A percentile compares a stretch with the other conserved stretches of the same genome.
Conservation (phyloP, 139 green algal species). For the Closterium sp. region DNA sequence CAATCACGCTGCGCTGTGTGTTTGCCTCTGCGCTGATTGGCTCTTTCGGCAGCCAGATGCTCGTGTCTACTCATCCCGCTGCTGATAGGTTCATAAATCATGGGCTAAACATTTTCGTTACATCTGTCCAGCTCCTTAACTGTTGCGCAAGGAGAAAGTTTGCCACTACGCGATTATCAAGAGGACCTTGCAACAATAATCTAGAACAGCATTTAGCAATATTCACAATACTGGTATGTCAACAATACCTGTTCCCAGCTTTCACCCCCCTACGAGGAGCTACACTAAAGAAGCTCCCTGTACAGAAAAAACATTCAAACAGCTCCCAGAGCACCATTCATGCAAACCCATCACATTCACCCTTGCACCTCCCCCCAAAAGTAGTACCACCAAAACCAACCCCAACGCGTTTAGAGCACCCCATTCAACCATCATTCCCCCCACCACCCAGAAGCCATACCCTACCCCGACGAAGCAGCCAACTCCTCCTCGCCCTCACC, state of each 20-base stretch:
- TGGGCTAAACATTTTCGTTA: too few relatives aligned
- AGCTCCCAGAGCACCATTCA: background rate
- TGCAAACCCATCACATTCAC: background rate
- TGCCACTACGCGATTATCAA: too few relatives aligned
- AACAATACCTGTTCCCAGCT: background rate
- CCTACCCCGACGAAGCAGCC: slow-evolving; percentile 84
- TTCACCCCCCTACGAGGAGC: background rate
- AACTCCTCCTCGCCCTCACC: slow-evolving; percentile 86
- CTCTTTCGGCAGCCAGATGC: background rate
- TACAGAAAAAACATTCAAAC: background rate
- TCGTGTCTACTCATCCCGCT: background rate
- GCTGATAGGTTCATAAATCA: background rate
- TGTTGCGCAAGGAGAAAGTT: too few relatives aligned
- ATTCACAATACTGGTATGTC: too few relatives aligned
- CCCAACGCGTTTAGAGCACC: too few relatives aligned
- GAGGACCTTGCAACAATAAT: too few relatives aligned
- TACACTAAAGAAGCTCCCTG: background rate
- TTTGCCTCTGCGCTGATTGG: background rate
- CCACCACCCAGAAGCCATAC: slow-evolving; percentile 83
- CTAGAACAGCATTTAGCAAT: too few relatives aligned
- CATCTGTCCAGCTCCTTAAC: too few relatives aligned
- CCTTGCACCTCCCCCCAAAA: background rate
- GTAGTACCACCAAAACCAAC: too few relatives aligned
- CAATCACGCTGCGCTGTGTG: background rate
- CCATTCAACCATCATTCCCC: slow-evolving; percentile 76